These are phyloP conservation scores for Microascus cirrosus DNA, from an alignment of 2,329 filamentous ascomycete genomes.

Conservation along the genomic window DNA sequence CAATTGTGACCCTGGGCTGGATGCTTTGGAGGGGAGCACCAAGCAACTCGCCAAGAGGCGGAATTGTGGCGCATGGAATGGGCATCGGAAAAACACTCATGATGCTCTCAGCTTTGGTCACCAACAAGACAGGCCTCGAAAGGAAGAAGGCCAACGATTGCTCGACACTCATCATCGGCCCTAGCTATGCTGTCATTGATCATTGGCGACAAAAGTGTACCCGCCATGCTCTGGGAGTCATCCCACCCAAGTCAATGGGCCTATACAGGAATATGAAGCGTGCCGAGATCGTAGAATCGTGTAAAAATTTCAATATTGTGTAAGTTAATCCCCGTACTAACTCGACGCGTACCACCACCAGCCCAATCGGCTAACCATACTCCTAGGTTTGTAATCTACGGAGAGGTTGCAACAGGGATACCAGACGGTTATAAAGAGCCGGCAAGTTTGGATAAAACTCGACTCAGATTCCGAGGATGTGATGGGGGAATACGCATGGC, in stretches of 20 bases:
- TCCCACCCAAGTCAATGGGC: background rate
- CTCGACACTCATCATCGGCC: background rate
- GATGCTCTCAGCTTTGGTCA: slow-evolving; percentile 65
- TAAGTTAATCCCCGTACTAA: background rate
- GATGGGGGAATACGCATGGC: background rate
- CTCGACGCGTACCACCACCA: no score
- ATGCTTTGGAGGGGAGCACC: background rate
- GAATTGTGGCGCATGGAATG: slow-evolving; percentile 51
- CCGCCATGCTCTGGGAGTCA: background rate
- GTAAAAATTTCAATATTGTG: background rate
- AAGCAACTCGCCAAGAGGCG: slow-evolving; percentile 36
- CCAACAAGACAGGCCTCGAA: slow-evolving; percentile 39
- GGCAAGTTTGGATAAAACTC: background rate
- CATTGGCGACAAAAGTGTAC: background rate
- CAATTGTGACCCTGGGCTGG: background rate
- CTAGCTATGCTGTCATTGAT: background rate
- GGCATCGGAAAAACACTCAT: slow-evolving; percentile 65
- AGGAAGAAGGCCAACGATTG: background rate
- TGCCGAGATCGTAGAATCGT: background rate
- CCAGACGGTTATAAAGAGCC: background rate
- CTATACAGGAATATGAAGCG: background rate
- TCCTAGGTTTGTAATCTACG: no score
- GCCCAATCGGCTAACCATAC: no score
- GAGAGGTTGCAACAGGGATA: background rate
- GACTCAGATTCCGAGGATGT: background rate